Evolutionary conservation across 495 filamentous ascomycete genomes (phyloP), one percentile per base, ranked within the genome.

Genomic region (Sabuloglossum arenarium): DNA sequence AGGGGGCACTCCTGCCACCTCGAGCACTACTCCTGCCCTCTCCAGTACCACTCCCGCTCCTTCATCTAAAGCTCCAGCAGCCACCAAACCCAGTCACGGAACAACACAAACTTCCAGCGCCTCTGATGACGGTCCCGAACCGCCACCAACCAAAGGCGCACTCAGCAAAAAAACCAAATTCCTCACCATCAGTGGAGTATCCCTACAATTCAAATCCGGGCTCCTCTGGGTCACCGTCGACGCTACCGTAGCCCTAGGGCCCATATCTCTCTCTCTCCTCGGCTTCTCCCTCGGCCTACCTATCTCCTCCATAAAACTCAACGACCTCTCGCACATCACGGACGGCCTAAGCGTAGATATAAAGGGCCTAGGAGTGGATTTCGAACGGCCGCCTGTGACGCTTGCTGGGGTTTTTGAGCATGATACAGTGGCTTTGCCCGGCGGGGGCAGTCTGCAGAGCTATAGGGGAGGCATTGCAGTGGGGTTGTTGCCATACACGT

Each of bases 371-470:
- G 61, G 63, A 0, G 62, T 61, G 8, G 54, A 56, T 0, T 70
- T 75, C 37, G 61, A 71, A 21, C 59, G 62, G 47, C 61, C 65
- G 3, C 75, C 73, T 0, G 6, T 76, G 0, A 50, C 47, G 4
- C 60, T 76, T 28, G 64, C 64, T 0, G 73, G 73, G 0, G 42
- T 71, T 0, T 68, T 73, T 57, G 55, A 55, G 10, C 67, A 70
- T 51, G 45, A 14, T 24, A 47, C 12, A 3, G n/a, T n/a, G n/a
- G n/a, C n/a, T n/a, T n/a, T n/a, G n/a, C n/a, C n/a, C n/a, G n/a
- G n/a, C n/a, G n/a, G n/a, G n/a, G n/a, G n/a, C n/a, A n/a, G n/a
- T n/a, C n/a, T n/a, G n/a, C 10, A 47, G 19, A 19, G 1, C 3
- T 47, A 47, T n/a, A 9, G n/a, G 1, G 45, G 45, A 2, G 45